Evolutionary conservation across 371 early-diverging fungal species (phyloP).

Genomic region (Lichtheimia ramosa): DNA sequence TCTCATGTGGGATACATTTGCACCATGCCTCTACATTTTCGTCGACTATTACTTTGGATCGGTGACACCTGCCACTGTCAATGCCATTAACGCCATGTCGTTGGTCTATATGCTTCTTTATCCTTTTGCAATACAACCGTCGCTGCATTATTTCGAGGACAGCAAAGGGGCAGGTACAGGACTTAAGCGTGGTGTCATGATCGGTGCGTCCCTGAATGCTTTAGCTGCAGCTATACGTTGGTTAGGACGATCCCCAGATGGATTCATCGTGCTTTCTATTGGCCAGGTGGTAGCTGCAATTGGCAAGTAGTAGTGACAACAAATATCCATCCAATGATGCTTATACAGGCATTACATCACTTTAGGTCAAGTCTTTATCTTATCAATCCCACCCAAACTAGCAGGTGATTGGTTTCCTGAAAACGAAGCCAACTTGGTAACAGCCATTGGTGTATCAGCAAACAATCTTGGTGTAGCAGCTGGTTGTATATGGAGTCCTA

Average conservation of each 20-base stretch:
- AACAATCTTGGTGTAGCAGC: constrained; percentile 54
- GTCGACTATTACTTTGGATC: constrained; percentile 42
- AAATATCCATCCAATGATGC: not conserved
- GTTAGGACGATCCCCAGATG: constrained; percentile 39
- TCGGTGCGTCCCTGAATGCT: constrained; percentile 49
- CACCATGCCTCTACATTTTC: constrained; percentile 54
- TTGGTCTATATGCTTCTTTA: constrained; percentile 51
- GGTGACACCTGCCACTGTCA: constrained; percentile 22
- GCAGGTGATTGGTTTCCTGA: constrained; percentile 56
- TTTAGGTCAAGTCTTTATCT: constrained; percentile 51
- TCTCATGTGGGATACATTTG: constrained; percentile 58
- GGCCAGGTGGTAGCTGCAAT: constrained; percentile 55
- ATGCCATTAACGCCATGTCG: constrained; percentile 50
- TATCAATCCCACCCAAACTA: constrained; percentile 51
- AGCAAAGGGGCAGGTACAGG: constrained; percentile 31
- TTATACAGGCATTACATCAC: constrained; percentile 5
- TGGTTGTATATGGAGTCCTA: constrained; percentile 51
- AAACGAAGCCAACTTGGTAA: constrained; percentile 44
- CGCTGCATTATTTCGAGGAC: constrained; percentile 48
- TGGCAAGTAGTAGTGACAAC: constrained; percentile 20
- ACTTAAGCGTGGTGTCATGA: constrained; percentile 39
- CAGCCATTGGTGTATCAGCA: constrained; percentile 50
- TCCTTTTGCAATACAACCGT: constrained; percentile 46
- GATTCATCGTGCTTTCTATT: constrained; percentile 33
- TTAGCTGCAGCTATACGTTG: constrained; percentile 41